Evolutionary conservation across 1,284 basidiomycete genomes (phyloP), one percentile per base, ranked within the genome.

Genomic region (Peniophora sp.): DNA sequence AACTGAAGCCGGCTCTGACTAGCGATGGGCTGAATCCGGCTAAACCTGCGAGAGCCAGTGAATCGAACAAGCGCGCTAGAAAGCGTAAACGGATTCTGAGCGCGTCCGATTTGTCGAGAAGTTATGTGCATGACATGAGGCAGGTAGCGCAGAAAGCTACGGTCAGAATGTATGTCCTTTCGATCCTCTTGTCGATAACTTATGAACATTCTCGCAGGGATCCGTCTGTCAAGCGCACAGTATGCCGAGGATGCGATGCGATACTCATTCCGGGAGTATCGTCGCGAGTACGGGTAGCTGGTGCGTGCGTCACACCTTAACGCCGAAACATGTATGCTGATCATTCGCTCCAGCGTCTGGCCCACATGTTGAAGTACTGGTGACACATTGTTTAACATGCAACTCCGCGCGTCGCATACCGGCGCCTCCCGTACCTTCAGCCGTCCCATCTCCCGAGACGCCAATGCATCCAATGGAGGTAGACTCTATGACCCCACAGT

Each of bases 191-290:
- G 43, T 10, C 22, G 14, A 36, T 27, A 14, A 18, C 24, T 12
- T 32, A 5, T 32, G 17, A 34, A 24, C 47, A 34, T 44, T 27
- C n/a, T 35, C 12, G 24, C 52, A 92, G 89, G 60, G 90, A 92
- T 62, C 89, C 89, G 0, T 70, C 74, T 2, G 72, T 92, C 18
- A 92, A 92, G 63, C 81, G 89, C 14, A 81, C 82, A 0, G 59
- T 91, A 11, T 92, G 89, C 67, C 79, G 76, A 60, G 69, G 71
- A 2, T 92, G 90, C 60, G 73, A 77, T 50, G 65, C 70, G 0
- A 70, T 85, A 1, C 71, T 92, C 3, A 60, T 89, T 1, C 83
- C 87, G 1, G 90, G 89, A 9, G 56, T 75, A 2, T 83, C 85
- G 0, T 75, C 78, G 0, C 71, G 69, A 5, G 75, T 88, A 11